phyloP scores from a whole-genome alignment of 805 yeast genomes.

The Kluyveromyces wickerhamii region DNA sequence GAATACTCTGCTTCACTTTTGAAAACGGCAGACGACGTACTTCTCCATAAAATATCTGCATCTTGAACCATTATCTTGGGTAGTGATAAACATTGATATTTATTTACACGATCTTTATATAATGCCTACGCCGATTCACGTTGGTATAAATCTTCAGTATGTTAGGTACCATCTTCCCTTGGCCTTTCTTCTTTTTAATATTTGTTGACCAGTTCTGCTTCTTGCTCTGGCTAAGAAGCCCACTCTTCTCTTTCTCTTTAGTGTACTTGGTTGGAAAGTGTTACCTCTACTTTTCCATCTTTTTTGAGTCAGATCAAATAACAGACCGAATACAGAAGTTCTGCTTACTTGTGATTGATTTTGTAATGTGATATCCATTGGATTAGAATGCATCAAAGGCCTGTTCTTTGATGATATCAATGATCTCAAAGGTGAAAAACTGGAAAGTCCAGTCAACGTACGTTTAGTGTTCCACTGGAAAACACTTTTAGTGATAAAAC shows the following conservation, averaged over 20 bases:
- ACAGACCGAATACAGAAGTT: conserved; percentile 5
- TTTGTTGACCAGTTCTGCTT: conserved; percentile 65
- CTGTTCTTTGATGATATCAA: conserved; percentile 10
- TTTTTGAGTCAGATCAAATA: conserved; percentile 19
- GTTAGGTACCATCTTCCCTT: conserved; percentile 94
- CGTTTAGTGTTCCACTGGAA: conserved; percentile 13
- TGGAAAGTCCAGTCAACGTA: conserved; percentile 11
- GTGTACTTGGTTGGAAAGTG: conserved; percentile 88
- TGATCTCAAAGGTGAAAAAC: conserved; percentile 16
- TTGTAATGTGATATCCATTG: conserved; percentile 15
- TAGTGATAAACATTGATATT: too few relatives aligned
- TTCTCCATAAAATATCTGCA: too few relatives aligned
- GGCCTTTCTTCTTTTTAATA: conserved; percentile 66
- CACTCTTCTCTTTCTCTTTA: conserved; percentile 79
- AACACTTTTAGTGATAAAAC: conserved; percentile 11
- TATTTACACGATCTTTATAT: too few relatives aligned
- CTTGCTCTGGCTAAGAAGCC: conserved; percentile 86
- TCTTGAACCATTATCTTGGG: too few relatives aligned
- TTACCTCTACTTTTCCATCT: conserved; percentile 90
- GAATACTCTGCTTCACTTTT: too few relatives aligned
- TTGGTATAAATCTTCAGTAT: too few relatives aligned
- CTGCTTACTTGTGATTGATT: conserved; percentile 6
- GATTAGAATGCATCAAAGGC: conserved; percentile 14
- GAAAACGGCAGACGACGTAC: too few relatives aligned
- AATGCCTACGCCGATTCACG: too few relatives aligned